Conservation (phyloP, 2,329 filamentous ascomycete genomes). For the Fusarium subtropicale region DNA sequence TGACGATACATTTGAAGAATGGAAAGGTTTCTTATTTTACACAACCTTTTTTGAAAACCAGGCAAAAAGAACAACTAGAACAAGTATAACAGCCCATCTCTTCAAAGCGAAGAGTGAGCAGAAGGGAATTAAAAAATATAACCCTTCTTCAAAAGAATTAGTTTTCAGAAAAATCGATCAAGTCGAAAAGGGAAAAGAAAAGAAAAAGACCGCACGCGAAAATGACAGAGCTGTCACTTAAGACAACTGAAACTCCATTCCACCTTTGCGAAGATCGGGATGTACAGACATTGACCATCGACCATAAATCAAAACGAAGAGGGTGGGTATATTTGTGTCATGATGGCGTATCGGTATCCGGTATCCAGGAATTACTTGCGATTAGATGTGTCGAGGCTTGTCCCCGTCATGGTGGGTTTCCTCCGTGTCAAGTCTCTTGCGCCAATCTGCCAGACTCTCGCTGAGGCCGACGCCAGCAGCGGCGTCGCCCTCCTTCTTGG, state of each 20-base stretch:
- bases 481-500: slow-evolving; percentile 60
- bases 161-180: slow-evolving; percentile 24
- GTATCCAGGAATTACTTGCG: slow-evolving; percentile 42
- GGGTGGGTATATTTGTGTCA: slow-evolving; percentile 51
- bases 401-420: slow-evolving; percentile 52
- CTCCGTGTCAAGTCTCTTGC: slow-evolving; percentile 75
- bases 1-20: slow-evolving; percentile 19
- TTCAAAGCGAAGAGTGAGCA: slow-evolving; percentile 25
- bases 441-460: slow-evolving; percentile 82
- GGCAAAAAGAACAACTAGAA: slow-evolving; percentile 36
- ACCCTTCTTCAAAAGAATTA: slow-evolving; percentile 26
- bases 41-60: slow-evolving; percentile 37
- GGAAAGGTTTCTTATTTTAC: slow-evolving; percentile 41
- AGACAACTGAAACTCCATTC: slow-evolving; percentile 47
- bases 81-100: slow-evolving; percentile 18
- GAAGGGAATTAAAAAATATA: slow-evolving; percentile 4
- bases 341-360: slow-evolving; percentile 48
- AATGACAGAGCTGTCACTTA: slow-evolving; percentile 29
- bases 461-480: slow-evolving; percentile 64
- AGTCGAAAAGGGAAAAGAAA: slow-evolving; percentile 34
- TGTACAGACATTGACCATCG: slow-evolving; percentile 43
- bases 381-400: slow-evolving; percentile 46
- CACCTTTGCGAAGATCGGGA: slow-evolving; percentile 43
- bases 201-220: slow-evolving; percentile 26
- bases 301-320: slow-evolving; percentile 42